Conservation (phyloP, 371 early-diverging fungal genomes). For the Rhizopus sp. region DNA sequence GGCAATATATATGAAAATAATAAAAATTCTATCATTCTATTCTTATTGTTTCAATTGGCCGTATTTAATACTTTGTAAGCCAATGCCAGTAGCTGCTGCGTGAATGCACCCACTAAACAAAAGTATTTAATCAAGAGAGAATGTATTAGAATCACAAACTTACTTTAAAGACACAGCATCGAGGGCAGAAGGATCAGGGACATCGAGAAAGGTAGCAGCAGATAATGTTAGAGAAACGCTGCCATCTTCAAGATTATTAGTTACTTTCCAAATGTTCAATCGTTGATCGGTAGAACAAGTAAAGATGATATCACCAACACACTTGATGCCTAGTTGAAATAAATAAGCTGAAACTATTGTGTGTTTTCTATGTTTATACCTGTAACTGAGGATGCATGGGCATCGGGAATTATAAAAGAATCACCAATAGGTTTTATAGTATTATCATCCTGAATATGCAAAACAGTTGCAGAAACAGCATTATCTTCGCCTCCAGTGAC, state of each 20-base stretch:
- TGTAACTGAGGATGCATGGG: constrained; percentile 62
- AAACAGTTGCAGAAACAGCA: constrained; percentile 43
- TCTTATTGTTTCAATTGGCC: constrained; percentile 1
- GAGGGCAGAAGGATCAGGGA: constrained; percentile 65
- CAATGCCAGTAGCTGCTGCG: constrained; percentile 56
- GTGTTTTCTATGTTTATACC: constrained; percentile 22
- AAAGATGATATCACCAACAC: constrained; percentile 35
- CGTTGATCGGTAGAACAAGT: constrained; percentile 62
- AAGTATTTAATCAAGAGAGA: constrained; percentile 1
- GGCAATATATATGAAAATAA: background rate
- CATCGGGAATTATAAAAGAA: constrained; percentile 39
- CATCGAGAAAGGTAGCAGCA: constrained; percentile 54
- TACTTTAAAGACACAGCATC: constrained; percentile 42
- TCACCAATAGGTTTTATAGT: constrained; percentile 12
- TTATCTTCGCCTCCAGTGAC: constrained; percentile 68
- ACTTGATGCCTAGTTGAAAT: constrained; percentile 37
- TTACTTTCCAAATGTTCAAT: constrained; percentile 53
- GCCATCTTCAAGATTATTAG: constrained; percentile 7
- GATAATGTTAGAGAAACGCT: constrained; percentile 28
- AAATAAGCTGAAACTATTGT: background rate
- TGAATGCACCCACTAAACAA: constrained; percentile 25
- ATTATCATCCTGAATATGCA: constrained; percentile 8
- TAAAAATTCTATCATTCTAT: background rate
- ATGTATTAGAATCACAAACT: constrained; percentile 6
- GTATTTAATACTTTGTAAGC: constrained; percentile 40